Evolutionary conservation across 2,329 filamentous ascomycete species (phyloP).

Genomic region (Penicillium sp.): DNA sequence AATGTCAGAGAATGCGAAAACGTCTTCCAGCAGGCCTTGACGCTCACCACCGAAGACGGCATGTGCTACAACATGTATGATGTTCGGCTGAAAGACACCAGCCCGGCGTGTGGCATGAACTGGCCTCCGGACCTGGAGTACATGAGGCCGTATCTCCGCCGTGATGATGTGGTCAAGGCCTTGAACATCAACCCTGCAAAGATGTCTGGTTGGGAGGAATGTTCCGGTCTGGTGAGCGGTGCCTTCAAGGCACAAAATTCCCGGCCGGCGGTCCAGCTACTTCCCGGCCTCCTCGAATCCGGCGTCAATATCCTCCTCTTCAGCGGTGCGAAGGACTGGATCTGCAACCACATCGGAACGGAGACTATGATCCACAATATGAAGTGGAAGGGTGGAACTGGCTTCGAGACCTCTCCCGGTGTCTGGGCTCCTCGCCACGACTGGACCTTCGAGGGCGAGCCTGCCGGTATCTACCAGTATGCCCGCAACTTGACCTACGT

Average conservation of each 20-base stretch:
- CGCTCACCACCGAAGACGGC: conserved; percentile 58
- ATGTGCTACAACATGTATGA: conserved; percentile 97
- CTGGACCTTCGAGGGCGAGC: conserved; percentile 88
- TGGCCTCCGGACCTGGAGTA: conserved; percentile 85
- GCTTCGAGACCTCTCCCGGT: conserved; percentile 83
- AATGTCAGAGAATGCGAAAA: conserved; percentile 70
- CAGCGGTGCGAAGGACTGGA: conserved; percentile 88
- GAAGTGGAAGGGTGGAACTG: conserved; percentile 86
- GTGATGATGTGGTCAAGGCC: conserved; percentile 72
- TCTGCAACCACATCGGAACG: conserved; percentile 95
- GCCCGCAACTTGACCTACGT: conserved; percentile 95
- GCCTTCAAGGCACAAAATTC: conserved; percentile 71
- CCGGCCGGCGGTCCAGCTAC: conserved; percentile 66
- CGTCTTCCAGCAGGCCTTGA: conserved; percentile 71
- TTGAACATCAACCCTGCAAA: conserved; percentile 81
- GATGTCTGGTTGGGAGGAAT: conserved; percentile 87
- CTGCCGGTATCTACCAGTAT: conserved; percentile 88
- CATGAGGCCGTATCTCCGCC: conserved; percentile 81
- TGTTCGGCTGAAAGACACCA: conserved; percentile 75
- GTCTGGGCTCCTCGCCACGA: conserved; percentile 88
- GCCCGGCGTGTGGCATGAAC: conserved; percentile 89
- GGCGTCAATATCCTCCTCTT: conserved; percentile 77
- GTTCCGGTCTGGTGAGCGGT: conserved; percentile 71
- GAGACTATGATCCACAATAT: conserved; percentile 87
- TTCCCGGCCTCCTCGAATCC: conserved; percentile 75